Percentiles rank a stretch among this genome's conserved stretches.
Evolutionary conservation across 306 rosid species (phyloP).

Genomic region (Canavalia ensiformis): DNA sequence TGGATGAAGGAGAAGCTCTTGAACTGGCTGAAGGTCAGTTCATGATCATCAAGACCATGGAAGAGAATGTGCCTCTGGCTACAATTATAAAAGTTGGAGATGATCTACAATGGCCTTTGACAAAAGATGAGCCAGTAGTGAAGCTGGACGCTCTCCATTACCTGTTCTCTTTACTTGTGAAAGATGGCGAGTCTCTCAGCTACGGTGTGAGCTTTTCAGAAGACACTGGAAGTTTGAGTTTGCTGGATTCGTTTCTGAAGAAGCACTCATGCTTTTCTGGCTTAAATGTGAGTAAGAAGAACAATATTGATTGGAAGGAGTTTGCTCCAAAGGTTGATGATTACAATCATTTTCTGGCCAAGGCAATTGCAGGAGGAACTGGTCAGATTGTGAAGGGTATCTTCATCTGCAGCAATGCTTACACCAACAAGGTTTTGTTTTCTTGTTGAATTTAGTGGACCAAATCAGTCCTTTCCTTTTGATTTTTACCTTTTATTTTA

Average conservation of each 20-base stretch:
- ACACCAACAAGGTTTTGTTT: conserved; percentile 78
- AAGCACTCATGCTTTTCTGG: conserved; percentile 82
- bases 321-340: conserved; percentile 89
- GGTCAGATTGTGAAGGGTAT: conserved; percentile 96
- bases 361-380: conserved; percentile 87
- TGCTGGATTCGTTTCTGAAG: conserved; percentile 73
- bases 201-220: conserved; percentile 81
- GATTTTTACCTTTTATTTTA: conserved; percentile 32
- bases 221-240: conserved; percentile 56
- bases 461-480: conserved; percentile 6
- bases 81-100: conserved; percentile 78
- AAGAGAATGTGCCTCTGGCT: conserved; percentile 71
- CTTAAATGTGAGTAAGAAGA: conserved; percentile 49
- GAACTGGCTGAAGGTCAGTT: conserved; percentile 78
- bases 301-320: conserved; percentile 87
- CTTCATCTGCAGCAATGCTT: conserved; percentile 91
- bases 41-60: conserved; percentile 64
- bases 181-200: conserved; percentile 90
- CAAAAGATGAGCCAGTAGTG: conserved; percentile 97
- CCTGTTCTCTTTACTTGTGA: conserved; percentile 78
- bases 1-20: conserved; percentile 84
- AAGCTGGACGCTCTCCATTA: conserved; percentile 75
- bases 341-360: conserved; percentile 81
- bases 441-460: neutral
- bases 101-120: conserved; percentile 91